Evolutionary conservation across 305 asterid species (phyloP).

Genomic region (Striga hermonthica): DNA sequence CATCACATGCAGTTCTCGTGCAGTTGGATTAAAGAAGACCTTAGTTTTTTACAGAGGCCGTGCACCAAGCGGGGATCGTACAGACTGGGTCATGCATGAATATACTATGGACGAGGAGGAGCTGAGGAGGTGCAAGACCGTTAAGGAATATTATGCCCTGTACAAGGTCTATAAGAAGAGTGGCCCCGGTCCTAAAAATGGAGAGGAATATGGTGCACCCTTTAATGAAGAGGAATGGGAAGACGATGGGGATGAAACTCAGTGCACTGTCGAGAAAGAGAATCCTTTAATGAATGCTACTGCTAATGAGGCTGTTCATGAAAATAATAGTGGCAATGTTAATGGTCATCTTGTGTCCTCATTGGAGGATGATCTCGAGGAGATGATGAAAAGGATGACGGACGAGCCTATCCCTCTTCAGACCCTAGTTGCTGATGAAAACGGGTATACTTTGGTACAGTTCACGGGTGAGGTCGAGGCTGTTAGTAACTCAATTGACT

Average conservation of each 20-base stretch:
- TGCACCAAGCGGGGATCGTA: slow-evolving; percentile 83
- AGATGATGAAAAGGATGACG: slow-evolving; percentile 43
- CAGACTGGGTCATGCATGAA: slow-evolving; percentile 99
- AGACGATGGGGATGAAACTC: slow-evolving; percentile 44
- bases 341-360: slow-evolving; percentile 30
- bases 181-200: slow-evolving; percentile 95
- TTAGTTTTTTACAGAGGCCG: slow-evolving; percentile 85
- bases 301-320: slow-evolving; percentile 20
- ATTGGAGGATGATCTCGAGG: slow-evolving; percentile 50
- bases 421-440: slow-evolving; percentile 35
- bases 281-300: slow-evolving; percentile 29
- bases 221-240: slow-evolving; percentile 94
- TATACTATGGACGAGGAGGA: slow-evolving; percentile 82
- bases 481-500: slow-evolving; percentile 36
- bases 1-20: slow-evolving; percentile 56
- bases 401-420: slow-evolving; percentile 41
- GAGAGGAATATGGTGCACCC: slow-evolving; percentile 95
- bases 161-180: slow-evolving; percentile 94
- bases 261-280: slow-evolving; percentile 37
- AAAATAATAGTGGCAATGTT: slow-evolving; percentile 24
- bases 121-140: slow-evolving; percentile 53
- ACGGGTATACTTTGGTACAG: slow-evolving; percentile 33
- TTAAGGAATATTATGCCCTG: slow-evolving; percentile 67
- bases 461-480: slow-evolving; percentile 40
- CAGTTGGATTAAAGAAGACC: slow-evolving; percentile 88